A percentile compares a stretch with the other conserved stretches of the same genome.
Conservation (phyloP, 2,329 filamentous ascomycete genomes). For the Trichoderma semiorbis region DNA sequence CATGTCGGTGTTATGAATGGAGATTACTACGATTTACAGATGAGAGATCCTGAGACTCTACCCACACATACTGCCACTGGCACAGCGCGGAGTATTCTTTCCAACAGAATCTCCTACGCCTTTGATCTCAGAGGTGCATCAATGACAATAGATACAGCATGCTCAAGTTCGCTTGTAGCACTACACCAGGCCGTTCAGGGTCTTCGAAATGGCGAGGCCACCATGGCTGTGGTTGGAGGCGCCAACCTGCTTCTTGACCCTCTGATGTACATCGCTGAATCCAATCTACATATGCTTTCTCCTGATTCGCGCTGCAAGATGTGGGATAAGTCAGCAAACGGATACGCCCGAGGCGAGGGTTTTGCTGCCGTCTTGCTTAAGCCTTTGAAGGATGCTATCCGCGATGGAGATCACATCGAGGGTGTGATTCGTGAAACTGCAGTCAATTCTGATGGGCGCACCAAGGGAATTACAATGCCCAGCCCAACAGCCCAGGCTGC, state of each 20-base stretch:
- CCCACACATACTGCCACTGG: too few relatives aligned
- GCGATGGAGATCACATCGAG: too few relatives aligned
- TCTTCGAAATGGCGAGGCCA: slow-evolving; percentile 24
- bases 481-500: too few relatives aligned
- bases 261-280: slow-evolving; percentile 3
- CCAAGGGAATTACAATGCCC: too few relatives aligned
- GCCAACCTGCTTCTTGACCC: too few relatives aligned
- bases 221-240: background rate
- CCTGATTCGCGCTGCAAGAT: slow-evolving; percentile 31
- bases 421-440: too few relatives aligned
- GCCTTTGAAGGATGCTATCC: too few relatives aligned
- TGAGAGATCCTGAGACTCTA: too few relatives aligned
- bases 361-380: too few relatives aligned
- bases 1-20: slow-evolving; percentile 32
- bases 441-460: too few relatives aligned
- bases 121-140: slow-evolving; percentile 46
- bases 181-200: slow-evolving; percentile 39
- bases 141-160: slow-evolving; percentile 50
- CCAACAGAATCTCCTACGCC: slow-evolving; percentile 36
- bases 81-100: too few relatives aligned
- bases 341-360: background rate
- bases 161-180: slow-evolving; percentile 45
- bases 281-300: slow-evolving; percentile 21
- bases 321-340: slow-evolving; percentile 27
- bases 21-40: too few relatives aligned